Conservation (phyloP, 2,329 filamentous ascomycete species). For the Aspergillus persii region DNA sequence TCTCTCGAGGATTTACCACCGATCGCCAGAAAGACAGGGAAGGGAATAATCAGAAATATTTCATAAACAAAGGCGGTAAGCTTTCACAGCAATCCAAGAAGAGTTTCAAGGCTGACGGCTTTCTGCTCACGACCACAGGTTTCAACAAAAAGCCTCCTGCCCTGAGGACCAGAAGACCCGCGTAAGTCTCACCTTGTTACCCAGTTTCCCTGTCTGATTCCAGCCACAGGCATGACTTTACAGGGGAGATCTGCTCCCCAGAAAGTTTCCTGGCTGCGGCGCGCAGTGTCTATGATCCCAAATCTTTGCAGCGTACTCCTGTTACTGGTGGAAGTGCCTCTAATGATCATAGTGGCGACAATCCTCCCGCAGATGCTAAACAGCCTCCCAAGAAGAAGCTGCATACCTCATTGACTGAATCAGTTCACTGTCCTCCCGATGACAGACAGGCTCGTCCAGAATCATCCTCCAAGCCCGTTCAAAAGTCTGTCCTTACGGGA, state of each 20-base stretch:
- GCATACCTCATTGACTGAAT: neutral
- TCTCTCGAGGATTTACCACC: neutral
- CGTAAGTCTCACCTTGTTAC: slow-evolving; percentile 14
- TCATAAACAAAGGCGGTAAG: neutral
- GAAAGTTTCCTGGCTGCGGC: neutral
- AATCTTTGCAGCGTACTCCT: neutral
- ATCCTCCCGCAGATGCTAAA: neutral
- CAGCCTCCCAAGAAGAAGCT: neutral
- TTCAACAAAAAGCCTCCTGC: neutral
- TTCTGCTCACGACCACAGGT: neutral
- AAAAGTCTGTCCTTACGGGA: neutral
- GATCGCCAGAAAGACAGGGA: neutral
- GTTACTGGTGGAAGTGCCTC: neutral
- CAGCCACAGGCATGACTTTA: neutral
- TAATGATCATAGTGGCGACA: neutral
- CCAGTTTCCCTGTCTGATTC: neutral
- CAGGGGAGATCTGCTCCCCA: neutral
- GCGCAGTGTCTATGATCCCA: neutral
- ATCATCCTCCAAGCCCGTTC: neutral
- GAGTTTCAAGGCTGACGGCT: neutral
- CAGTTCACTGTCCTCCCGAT: neutral
- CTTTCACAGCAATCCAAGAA: neutral
- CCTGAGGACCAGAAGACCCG: slow-evolving; percentile 17
- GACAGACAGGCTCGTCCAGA: neutral
- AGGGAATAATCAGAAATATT: neutral